A percentile compares a stretch with the other conserved stretches of the same genome.
These are phyloP conservation scores for Scorias spongiosa DNA, from an alignment of 2,329 filamentous ascomycete species.

Conservation along the genomic window DNA sequence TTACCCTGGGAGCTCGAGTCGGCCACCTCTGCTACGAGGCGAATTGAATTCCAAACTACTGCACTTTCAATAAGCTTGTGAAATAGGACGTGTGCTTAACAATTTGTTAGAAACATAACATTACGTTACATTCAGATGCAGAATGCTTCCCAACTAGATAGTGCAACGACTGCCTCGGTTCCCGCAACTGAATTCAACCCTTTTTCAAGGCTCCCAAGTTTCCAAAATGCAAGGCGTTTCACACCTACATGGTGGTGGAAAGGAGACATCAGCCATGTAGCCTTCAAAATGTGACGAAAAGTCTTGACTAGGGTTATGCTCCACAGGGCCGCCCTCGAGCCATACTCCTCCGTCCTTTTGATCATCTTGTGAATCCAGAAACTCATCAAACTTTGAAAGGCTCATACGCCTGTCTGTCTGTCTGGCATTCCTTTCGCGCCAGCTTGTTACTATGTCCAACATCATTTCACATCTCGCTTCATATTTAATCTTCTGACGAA, in stretches of 20 bases:
- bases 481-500: slow-evolving; percentile 10
- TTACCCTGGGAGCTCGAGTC: too few relatives aligned
- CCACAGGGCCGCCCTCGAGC: neutral
- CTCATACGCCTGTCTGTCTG: neutral
- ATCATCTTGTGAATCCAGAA: neutral
- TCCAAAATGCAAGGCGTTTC: neutral
- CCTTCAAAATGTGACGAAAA: neutral
- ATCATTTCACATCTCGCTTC: slow-evolving; percentile 4
- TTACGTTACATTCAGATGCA: too few relatives aligned
- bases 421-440: neutral
- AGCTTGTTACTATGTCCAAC: neutral
- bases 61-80: too few relatives aligned
- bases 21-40: too few relatives aligned
- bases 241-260: neutral
- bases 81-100: too few relatives aligned
- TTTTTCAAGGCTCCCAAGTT: neutral
- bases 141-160: too few relatives aligned
- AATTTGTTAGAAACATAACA: too few relatives aligned
- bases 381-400: neutral
- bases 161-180: too few relatives aligned
- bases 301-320: neutral
- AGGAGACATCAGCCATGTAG: neutral
- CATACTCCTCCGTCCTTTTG: neutral
- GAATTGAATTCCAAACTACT: too few relatives aligned
- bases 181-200: neutral